Evolutionary conservation across 1,284 basidiomycete species (phyloP).

Genomic region (Inonotus hispidus): DNA sequence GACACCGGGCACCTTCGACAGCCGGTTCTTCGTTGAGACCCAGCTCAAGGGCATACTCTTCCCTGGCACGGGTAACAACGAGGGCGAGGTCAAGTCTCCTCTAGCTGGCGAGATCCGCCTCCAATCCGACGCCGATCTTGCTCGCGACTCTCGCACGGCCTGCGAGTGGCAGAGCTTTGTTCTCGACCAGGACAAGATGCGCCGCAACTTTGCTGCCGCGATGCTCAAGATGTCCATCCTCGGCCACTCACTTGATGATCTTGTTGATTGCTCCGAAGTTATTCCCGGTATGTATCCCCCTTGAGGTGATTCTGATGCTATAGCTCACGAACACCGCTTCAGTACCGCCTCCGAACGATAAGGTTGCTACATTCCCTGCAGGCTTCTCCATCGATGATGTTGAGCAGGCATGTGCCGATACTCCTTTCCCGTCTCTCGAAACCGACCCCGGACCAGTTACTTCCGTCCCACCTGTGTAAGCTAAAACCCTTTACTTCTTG

Average conservation of each 20-base stretch:
- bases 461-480: constrained; percentile 13
- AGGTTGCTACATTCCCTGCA: too few species aligned
- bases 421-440: constrained; percentile 15
- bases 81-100: constrained; percentile 19
- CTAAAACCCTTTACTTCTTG: too few species aligned
- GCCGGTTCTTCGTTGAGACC: constrained; percentile 37
- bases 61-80: constrained; percentile 30
- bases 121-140: constrained; percentile 19
- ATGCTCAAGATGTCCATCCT: constrained; percentile 30
- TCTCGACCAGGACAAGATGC: constrained; percentile 16
- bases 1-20: constrained; percentile 33
- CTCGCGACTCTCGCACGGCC: constrained; percentile 18
- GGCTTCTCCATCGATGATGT: constrained; percentile 2
- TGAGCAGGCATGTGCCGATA: constrained; percentile 10
- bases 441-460: constrained; percentile 7
- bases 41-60: constrained; percentile 26
- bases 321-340: too few species aligned
- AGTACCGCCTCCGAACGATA: too few species aligned
- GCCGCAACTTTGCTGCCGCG: constrained; percentile 20
- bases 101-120: constrained; percentile 18
- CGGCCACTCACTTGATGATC: constrained; percentile 25
- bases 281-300: constrained; percentile 1
- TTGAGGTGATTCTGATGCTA: too few species aligned
- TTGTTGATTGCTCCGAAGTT: constrained; percentile 21
- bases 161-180: constrained; percentile 24